Base-by-base conservation (phyloP, 768 basidiomycete species). In the Cantharellus cinnabarinus region DNA sequence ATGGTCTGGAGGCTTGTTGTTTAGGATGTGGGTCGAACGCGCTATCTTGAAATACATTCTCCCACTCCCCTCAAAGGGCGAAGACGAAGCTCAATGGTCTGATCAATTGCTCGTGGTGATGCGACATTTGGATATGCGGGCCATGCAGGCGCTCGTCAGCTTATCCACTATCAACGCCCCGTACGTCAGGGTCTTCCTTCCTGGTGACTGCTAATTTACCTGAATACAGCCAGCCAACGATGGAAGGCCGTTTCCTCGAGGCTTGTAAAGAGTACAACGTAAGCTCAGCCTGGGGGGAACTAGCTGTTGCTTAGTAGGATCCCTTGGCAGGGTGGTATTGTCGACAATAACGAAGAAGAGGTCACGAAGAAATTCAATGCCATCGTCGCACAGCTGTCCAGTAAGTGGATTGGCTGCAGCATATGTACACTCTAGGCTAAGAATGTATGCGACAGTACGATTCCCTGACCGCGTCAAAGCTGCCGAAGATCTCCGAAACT, bases 231-330 rank as follows among this genome's bases (percentile, higher is more conserved):
- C 80, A 82, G n/a, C 82, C 89, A 37, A 78, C 76, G 51, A 61
- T 79, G 37, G 89, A 76, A 65, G 81, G 87, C 51, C 74, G 76
- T 41, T 93, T 80, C 69, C 58, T 95, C 5, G 74, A 81, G 4
- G 74, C 74, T 48, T 95, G 88, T 67, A 76, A 86, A 61, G 75
- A 80, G 54, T 79, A 91, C 67, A 98, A 97, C 65, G 93, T 93
- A 62, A 60, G 85, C 71, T 60, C 34, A 3, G 34, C 41, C n/a
- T 40, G 7, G 35, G 5, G 38, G 5, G 48, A 14, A 4, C 2
- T 40, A 52, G 44, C 54, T 40, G 4, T 35, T 29, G 20, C 20
- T 29, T 29, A 29, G 20, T 29, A 29, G 20, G 20, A 29, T 29
- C 20, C 20, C 63, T 53, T 14, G 56, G 3, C 62, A 95, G 90